phyloP scores from a whole-genome alignment of 78 protist species.

The Dictyostelium purpureum region DNA sequence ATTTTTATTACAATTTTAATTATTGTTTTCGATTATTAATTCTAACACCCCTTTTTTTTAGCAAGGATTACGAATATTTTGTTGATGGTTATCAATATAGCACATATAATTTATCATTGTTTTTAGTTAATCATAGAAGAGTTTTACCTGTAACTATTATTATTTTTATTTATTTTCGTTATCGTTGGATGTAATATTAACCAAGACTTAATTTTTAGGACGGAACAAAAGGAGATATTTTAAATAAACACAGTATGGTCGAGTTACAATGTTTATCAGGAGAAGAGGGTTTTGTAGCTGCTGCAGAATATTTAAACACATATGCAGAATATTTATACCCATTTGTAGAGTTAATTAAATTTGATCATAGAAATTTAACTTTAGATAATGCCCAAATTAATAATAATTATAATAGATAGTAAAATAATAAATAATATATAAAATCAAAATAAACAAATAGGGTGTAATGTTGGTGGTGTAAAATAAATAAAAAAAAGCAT shows the following conservation, averaged over 20 bases:
- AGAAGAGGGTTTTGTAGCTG: constrained; percentile 67
- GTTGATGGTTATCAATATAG: constrained; percentile 65
- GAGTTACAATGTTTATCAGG: constrained; percentile 78
- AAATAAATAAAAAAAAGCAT: not conserved
- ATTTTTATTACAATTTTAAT: not conserved
- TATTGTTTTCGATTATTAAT: not conserved
- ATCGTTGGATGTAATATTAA: no score
- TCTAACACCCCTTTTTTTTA: not conserved
- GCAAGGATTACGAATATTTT: constrained; percentile 69
- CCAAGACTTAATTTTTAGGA: not conserved
- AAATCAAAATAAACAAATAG: not conserved
- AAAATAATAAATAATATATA: not conserved
- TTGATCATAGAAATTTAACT: constrained; percentile 71
- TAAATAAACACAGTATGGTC: constrained; percentile 40
- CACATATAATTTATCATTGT: constrained; percentile 58
- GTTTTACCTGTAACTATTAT: not conserved
- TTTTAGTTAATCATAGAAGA: constrained; percentile 42
- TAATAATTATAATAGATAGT: not conserved
- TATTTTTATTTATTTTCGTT: no score
- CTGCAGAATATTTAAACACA: constrained; percentile 68
- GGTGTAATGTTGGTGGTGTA: not conserved
- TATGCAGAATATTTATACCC: constrained; percentile 77
- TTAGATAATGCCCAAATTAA: not conserved
- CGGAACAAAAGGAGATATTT: constrained; percentile 32
- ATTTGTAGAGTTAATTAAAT: constrained; percentile 63